These are phyloP conservation scores for Onygenales sp. DNA, from an alignment of 2,329 filamentous ascomycete species.

Conservation along the genomic window DNA sequence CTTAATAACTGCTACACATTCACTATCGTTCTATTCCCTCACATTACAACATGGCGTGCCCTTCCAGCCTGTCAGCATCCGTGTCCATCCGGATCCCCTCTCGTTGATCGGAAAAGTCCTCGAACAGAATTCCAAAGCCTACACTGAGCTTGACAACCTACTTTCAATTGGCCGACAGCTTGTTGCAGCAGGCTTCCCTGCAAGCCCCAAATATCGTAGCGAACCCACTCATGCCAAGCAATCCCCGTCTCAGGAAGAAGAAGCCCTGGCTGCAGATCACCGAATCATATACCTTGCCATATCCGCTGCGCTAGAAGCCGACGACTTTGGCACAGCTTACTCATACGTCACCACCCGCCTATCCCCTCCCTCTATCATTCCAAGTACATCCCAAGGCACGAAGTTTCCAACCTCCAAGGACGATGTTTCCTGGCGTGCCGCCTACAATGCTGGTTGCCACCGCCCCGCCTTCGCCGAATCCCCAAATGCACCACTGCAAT, in stretches of 20 bases:
- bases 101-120: conserved; percentile 51
- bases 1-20: conserved; percentile 52
- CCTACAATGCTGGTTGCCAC: conserved; percentile 52
- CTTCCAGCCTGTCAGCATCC: conserved; percentile 57
- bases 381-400: conserved; percentile 16
- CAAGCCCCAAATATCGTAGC: conserved; percentile 15
- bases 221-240: conserved; percentile 8
- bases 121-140: conserved; percentile 51
- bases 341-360: conserved; percentile 56
- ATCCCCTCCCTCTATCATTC: conserved; percentile 24
- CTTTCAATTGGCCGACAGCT: conserved; percentile 52
- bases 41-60: conserved; percentile 55
- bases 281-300: conserved; percentile 39
- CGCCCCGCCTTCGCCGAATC: conserved; percentile 25
- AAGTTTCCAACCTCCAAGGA: conserved; percentile 30
- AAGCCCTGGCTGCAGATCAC: conserved; percentile 31
- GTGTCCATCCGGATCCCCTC: conserved; percentile 52
- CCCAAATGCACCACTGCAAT: conserved; percentile 23
- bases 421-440: conserved; percentile 56
- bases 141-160: conserved; percentile 55
- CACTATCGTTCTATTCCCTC: conserved; percentile 56
- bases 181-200: conserved; percentile 37
- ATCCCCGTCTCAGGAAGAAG: conserved; percentile 14
- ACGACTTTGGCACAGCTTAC: conserved; percentile 53
- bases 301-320: conserved; percentile 31